Evolutionary conservation across 257 asterid species (phyloP).

Genomic region (Nicotiana sylvestris): DNA sequence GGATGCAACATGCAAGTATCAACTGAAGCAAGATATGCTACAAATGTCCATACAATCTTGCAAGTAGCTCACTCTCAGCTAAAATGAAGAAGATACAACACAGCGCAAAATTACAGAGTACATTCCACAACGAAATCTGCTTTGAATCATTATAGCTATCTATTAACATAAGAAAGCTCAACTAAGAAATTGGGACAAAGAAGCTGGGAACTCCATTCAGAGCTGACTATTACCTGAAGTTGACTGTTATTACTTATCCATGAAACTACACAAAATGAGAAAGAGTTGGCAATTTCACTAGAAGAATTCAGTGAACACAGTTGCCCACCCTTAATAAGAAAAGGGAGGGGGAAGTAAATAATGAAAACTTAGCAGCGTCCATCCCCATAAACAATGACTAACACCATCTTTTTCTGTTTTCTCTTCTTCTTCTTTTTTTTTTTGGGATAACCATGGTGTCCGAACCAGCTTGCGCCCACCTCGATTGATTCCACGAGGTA

Average conservation of each 20-base stretch:
- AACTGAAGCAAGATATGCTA: background rate
- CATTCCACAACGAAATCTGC: background rate
- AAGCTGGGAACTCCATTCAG: background rate
- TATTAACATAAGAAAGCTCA: background rate
- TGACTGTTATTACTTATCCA: background rate
- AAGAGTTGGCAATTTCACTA: background rate
- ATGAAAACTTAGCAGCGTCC: background rate
- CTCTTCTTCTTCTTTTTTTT: too few relatives aligned
- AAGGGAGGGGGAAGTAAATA: background rate
- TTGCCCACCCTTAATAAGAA: background rate
- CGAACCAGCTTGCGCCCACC: too few relatives aligned
- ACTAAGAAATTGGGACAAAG: background rate
- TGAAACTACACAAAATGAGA: background rate
- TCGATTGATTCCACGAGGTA: too few relatives aligned
- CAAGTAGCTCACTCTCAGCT: background rate
- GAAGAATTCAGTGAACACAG: background rate
- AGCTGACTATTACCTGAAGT: background rate
- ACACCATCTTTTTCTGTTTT: background rate
- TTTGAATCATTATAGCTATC: background rate
- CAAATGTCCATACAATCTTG: background rate
- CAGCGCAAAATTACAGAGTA: background rate
- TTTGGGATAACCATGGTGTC: too few relatives aligned
- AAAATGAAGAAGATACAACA: background rate
- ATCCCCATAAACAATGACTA: background rate
- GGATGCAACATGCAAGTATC: background rate